Conservation (phyloP, 441 rosid genomes). For the Gossypium schwendimanii region DNA sequence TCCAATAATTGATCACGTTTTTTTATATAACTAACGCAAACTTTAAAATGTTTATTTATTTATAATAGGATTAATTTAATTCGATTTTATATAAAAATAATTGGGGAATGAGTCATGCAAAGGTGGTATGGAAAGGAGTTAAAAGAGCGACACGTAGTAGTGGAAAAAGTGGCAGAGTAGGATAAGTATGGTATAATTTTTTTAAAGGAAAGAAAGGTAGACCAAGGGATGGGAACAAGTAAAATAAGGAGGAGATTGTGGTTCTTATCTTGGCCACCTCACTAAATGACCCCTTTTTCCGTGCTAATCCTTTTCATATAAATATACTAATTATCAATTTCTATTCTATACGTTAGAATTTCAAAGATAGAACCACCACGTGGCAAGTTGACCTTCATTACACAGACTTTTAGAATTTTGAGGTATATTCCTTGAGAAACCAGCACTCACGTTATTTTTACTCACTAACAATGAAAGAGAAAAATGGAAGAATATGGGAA, state of each 20-base stretch:
- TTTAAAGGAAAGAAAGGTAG: neutral
- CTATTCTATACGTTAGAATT: too few relatives aligned
- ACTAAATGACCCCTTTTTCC: neutral
- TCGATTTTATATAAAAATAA: too few relatives aligned
- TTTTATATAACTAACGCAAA: too few relatives aligned
- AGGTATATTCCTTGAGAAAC: neutral
- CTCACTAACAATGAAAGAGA: too few relatives aligned
- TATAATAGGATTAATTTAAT: too few relatives aligned
- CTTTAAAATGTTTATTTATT: too few relatives aligned
- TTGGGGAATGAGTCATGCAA: neutral
- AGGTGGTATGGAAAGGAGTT: neutral
- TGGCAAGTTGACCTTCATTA: neutral
- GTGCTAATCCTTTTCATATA: neutral
- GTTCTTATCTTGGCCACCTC: conserved; percentile 10
- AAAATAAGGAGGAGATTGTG: neutral
- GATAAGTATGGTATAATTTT: neutral
- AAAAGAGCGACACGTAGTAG: neutral
- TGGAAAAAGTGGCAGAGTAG: neutral
- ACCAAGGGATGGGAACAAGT: neutral
- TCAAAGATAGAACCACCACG: neutral
- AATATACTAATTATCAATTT: too few relatives aligned
- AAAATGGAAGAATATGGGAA: too few relatives aligned
- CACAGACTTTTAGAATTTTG: neutral
- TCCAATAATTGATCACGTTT: neutral
- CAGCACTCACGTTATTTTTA: too few relatives aligned